phyloP scores from a whole-genome alignment of 202 grass and related monocot genomes.

The Setaria italica region DNA sequence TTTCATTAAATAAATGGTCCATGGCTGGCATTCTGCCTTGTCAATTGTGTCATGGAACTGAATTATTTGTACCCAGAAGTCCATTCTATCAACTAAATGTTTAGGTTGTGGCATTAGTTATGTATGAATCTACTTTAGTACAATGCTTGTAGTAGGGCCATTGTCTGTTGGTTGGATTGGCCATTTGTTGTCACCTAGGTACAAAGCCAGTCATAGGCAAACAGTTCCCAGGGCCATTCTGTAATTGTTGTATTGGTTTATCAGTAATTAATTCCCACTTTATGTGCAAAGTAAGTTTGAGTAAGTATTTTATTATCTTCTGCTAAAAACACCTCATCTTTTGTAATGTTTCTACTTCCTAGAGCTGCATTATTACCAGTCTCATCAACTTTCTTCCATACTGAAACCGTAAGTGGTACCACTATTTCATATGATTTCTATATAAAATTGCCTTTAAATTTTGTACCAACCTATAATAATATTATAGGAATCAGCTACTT shows the following conservation, averaged over 20 bases:
- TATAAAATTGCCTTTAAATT: background rate
- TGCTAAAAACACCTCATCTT: fast-evolving
- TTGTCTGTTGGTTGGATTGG: background rate
- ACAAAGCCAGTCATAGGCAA: background rate
- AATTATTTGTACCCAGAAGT: background rate
- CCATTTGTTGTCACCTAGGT: background rate
- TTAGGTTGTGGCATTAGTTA: background rate
- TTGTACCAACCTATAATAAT: background rate
- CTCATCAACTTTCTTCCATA: background rate
- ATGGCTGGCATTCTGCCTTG: background rate
- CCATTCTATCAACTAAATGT: too few species aligned
- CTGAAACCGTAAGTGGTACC: background rate
- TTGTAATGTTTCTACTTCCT: background rate
- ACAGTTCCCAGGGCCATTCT: background rate
- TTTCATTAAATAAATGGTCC: background rate
- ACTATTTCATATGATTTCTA: background rate
- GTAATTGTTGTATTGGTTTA: background rate
- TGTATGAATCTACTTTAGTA: background rate
- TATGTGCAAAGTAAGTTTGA: background rate
- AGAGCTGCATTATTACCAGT: too few species aligned
- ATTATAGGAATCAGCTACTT: background rate
- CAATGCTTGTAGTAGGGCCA: background rate
- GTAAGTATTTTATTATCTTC: background rate
- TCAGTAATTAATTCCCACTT: background rate
- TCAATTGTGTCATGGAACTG: background rate